Evolutionary conservation across 2,329 filamentous ascomycete genomes (phyloP), one percentile per base, ranked within the genome.

Genomic region (Lachnellula subtilissima): DNA sequence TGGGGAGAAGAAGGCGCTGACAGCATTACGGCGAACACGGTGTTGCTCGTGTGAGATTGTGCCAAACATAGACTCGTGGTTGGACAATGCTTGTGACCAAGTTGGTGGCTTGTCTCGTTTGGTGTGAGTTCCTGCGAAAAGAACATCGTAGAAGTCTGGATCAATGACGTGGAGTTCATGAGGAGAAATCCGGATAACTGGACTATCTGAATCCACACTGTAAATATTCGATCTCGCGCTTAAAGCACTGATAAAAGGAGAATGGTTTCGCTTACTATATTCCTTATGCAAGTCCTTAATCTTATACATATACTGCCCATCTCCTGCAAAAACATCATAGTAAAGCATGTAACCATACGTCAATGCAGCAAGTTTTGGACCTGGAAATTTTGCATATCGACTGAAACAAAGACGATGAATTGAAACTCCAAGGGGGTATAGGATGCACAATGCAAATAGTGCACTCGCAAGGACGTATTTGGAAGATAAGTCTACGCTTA

Each of bases 221-320:
- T 53, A 12, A 55, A 50, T 36, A 32, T 12, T 39, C 35, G 17
- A 39, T 47, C 25, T 47, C 17, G 19, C 17, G 25, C 43, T 23
- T 14, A 17, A 4, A 6, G 5, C 1, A 14, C 2, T 14, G 14
- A 19, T 2, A 15, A 23, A 47, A 23, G 19, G 22, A 9, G 22
- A 6, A 22, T 8, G 22, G 17, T 36, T 11, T 25, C 8, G 22
- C 25, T 35, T 28, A 56, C 75, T 73, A 54, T 76, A 77, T 58
- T 67, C 61, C 45, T 72, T 64, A 62, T 77, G 75, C 62, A 78
- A 63, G 48, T 74, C 68, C 48, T 70, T 65, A 40, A 78, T 75
- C 56, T 75, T 71, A 61, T 70, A 74, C 12, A 69, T 75, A 54
- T 75, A 76, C 60, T 74, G 69, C 2, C 74, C 75, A 4, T 71